phyloP scores from a whole-genome alignment of 2,329 filamentous ascomycete species.

The Mariannaea sp. region DNA sequence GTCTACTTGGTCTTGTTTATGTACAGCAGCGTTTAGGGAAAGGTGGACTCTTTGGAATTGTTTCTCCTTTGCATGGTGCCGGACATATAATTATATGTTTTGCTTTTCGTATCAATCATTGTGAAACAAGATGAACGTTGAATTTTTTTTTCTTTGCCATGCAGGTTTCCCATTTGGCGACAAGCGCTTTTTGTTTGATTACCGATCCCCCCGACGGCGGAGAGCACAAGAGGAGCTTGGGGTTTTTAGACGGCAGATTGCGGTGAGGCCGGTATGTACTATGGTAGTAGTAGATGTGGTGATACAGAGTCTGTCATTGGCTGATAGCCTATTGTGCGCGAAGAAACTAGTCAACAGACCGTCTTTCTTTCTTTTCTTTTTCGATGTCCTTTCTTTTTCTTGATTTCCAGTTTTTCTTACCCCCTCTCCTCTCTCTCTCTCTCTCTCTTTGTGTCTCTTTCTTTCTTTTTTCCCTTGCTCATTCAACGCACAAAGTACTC shows the following conservation, averaged over 20 bases:
- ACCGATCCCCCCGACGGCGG: no score
- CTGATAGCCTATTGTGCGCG: neutral
- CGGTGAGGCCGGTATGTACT: slow-evolving; percentile 8
- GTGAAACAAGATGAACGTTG: neutral
- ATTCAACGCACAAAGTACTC: no score
- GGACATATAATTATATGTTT: neutral
- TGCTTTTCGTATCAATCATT: neutral
- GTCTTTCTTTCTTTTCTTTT: neutral
- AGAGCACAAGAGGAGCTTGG: no score
- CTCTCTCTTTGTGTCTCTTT: no score
- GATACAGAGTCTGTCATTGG: neutral
- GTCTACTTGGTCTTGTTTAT: no score
- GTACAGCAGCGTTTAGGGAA: no score
- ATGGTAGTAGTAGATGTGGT: neutral
- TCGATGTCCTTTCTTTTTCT: neutral
- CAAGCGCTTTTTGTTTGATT: slow-evolving; percentile 1
- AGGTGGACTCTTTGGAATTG: no score
- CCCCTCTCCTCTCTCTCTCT: no score
- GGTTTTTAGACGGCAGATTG: neutral
- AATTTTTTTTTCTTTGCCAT: neutral
- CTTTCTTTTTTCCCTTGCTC: no score
- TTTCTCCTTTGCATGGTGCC: no score
- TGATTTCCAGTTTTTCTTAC: no score
- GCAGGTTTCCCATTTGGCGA: slow-evolving; percentile 1
- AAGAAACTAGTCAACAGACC: no score